Conservation (phyloP, 106 monocot genomes). For the Dendrobium chrysotoxum region DNA sequence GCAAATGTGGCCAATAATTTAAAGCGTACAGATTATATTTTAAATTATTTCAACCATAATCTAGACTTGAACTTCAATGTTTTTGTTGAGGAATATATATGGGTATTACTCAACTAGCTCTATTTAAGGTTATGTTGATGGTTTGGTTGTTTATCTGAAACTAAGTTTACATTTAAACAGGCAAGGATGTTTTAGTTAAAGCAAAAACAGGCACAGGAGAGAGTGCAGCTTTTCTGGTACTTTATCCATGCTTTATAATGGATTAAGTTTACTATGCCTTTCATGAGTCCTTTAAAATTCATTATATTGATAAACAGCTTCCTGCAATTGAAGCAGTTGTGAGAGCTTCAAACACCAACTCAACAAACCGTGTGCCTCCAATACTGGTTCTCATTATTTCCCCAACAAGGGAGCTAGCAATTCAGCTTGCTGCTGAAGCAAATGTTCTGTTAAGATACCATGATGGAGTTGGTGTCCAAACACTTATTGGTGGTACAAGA, state of each 20-base stretch:
- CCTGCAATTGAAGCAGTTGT: constrained; percentile 96
- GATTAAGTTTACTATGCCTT: background rate
- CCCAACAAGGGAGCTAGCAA: constrained; percentile 92
- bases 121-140: background rate
- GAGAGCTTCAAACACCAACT: constrained; percentile 30
- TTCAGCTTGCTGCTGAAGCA: constrained; percentile 90
- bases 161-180: constrained; percentile 23
- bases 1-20: background rate
- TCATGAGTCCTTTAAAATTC: constrained; percentile 11
- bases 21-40: background rate
- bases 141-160: background rate
- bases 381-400: constrained; percentile 69
- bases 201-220: constrained; percentile 92
- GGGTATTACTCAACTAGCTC: background rate
- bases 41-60: background rate
- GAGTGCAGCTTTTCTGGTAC: constrained; percentile 87
- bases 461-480: constrained; percentile 69
- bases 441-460: constrained; percentile 79
- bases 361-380: constrained; percentile 43
- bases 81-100: background rate
- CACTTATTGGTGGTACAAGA: constrained; percentile 85
- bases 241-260: constrained; percentile 3
- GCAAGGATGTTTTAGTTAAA: constrained; percentile 87
- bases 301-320: constrained; percentile 73
- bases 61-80: background rate